These are phyloP conservation scores for Claviceps maximensis DNA, from an alignment of 2,329 filamentous ascomycete species.

Conservation along the genomic window DNA sequence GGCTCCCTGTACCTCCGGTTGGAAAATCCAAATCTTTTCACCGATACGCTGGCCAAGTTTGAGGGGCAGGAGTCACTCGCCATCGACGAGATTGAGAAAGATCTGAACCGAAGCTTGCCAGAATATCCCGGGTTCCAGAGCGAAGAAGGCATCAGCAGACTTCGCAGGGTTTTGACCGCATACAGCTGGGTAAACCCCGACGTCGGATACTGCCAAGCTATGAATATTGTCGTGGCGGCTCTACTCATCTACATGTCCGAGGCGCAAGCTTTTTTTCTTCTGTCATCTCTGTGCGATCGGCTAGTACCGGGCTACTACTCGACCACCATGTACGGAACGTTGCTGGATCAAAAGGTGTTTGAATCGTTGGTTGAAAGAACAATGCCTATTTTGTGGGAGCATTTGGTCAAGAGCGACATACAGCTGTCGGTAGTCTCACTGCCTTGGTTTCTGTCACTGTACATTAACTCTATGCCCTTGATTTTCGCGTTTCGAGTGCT, in stretches of 20 bases:
- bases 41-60: constrained; percentile 72
- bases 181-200: constrained; percentile 96
- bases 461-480: constrained; percentile 98
- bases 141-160: constrained; percentile 80
- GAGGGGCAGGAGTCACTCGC: constrained; percentile 80
- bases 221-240: constrained; percentile 99
- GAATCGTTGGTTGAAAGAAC: constrained; percentile 97
- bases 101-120: constrained; percentile 87
- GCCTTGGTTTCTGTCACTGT: constrained; percentile 94
- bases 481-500: constrained; percentile 94
- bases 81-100: constrained; percentile 98
- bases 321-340: constrained; percentile 96
- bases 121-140: constrained; percentile 97
- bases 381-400: constrained; percentile 97
- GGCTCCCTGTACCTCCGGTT: constrained; percentile 82
- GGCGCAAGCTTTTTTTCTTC: constrained; percentile 83
- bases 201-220: constrained; percentile 96
- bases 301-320: constrained; percentile 95
- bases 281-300: constrained; percentile 84
- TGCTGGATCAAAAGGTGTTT: constrained; percentile 94
- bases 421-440: constrained; percentile 94
- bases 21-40: constrained; percentile 71
- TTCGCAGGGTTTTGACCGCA: constrained; percentile 83
- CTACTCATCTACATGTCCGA: constrained; percentile 98
- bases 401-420: constrained; percentile 91